Base-by-base conservation (phyloP, 768 basidiomycete genomes). In the Amylocystis lapponica region DNA sequence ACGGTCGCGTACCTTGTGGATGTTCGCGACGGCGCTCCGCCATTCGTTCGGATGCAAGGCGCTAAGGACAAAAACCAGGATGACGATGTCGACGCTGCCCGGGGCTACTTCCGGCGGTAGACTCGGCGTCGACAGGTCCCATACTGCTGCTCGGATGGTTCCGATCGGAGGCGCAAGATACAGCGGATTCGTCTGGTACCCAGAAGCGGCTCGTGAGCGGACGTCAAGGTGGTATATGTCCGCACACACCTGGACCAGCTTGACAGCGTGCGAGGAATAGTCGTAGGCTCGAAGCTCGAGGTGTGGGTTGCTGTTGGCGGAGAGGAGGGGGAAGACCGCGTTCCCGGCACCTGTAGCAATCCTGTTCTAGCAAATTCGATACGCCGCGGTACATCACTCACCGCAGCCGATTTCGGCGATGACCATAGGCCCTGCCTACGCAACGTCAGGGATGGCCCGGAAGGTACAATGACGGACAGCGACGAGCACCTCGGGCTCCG, bases 21-120 rank as follows among this genome's bases (percentile, higher is more conserved):
- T 75, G 58, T 98, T 98, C 14, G 73, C 64, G 25, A 97, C 70
- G 2, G 93, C 94, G 31, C 71, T 75, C 2, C 66, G 65, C 96
- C 96, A 99, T 69, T 99, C 96, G 39, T 78, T 66, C 2, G 96
- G 96, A 57, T 96, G 92, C 20, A 99, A 68, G 0, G 96, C 96
- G 41, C 87, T 91, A 46, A 98, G 65, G 16, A 98, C 93, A 56
- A 95, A 99, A 26, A 99, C 86, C 42, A 96, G 75, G n/a, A 94
- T 79, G 23, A 88, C 69, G 30, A 98, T 81, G 56, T 99, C 92
- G 11, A 93, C 83, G n/a, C 76, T 79, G 14, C 66, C 76, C 8
- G 80, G 79, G 25, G 68, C 64, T 14, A 96, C 57, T 12, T 74
- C 77, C 1, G 74, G 67, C 1, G 91, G 89, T 0, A 90, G 69